Conservation (phyloP, 345 rosid species). For the Acer campestre region DNA sequence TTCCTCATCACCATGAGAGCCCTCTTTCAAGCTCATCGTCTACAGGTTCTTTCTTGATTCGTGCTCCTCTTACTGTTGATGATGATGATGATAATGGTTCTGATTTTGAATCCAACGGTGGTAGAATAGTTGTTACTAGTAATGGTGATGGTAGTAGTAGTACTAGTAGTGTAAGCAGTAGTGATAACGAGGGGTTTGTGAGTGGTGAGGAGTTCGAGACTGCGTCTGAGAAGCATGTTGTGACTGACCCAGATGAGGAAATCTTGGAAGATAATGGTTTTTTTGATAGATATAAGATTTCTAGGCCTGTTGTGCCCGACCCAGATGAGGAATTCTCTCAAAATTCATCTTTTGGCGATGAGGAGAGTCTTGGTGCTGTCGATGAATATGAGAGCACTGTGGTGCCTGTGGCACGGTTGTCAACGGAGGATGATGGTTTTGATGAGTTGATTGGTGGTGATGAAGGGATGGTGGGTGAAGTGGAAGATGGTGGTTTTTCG, state of each 20-base stretch:
- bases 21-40: slow-evolving; percentile 37
- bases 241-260: slow-evolving; percentile 42
- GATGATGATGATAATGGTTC: slow-evolving; percentile 39
- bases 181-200: slow-evolving; percentile 34
- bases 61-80: slow-evolving; percentile 71
- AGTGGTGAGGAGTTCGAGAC: slow-evolving; percentile 54
- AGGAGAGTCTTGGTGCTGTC: slow-evolving; percentile 28
- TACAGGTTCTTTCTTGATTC: slow-evolving; percentile 56
- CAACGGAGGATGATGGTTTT: slow-evolving; percentile 60
- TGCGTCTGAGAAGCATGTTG: slow-evolving; percentile 40
- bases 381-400: slow-evolving; percentile 24
- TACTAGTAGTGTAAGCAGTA: slow-evolving; percentile 25
- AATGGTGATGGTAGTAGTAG: slow-evolving; percentile 15
- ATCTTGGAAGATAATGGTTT: slow-evolving; percentile 21
- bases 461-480: slow-evolving; percentile 35
- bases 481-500: slow-evolving; percentile 29
- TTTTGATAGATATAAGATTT: slow-evolving; percentile 26
- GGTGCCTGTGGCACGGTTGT: slow-evolving; percentile 60
- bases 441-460: slow-evolving; percentile 41
- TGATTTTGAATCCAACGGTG: slow-evolving; percentile 37
- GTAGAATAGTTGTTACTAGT: slow-evolving; percentile 9
- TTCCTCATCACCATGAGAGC: slow-evolving; percentile 3
- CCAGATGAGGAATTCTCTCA: slow-evolving; percentile 35
- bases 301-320: slow-evolving; percentile 34
- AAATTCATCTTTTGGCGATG: slow-evolving; percentile 29